Conservation (phyloP, 2,329 filamentous ascomycete genomes). For the Paecilomyces fulvus region DNA sequence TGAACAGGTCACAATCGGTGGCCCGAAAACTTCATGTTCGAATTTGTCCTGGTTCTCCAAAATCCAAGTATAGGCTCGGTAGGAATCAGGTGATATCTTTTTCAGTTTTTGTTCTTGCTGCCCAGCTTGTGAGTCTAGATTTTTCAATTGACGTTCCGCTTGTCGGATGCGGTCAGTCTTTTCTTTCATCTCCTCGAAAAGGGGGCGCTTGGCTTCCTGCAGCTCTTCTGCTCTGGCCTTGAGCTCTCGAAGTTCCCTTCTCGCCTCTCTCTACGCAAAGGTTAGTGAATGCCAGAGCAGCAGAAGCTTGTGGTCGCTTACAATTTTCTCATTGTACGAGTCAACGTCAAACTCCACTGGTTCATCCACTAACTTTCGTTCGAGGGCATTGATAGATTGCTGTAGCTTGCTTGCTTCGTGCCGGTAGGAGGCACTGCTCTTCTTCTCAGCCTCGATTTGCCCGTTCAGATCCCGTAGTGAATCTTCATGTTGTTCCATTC, state of each 20-base stretch:
- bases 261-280: conserved; percentile 47
- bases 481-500: conserved; percentile 32
- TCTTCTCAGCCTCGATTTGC: conserved; percentile 44
- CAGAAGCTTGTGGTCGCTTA: conserved; percentile 33
- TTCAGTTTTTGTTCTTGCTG: conserved; percentile 62
- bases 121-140: conserved; percentile 65
- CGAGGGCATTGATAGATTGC: conserved; percentile 53
- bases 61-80: conserved; percentile 73
- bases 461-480: conserved; percentile 27
- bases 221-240: conserved; percentile 35
- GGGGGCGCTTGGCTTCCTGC: conserved; percentile 23
- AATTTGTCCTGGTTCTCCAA: conserved; percentile 61
- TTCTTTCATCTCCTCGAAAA: conserved; percentile 26
- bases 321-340: conserved; percentile 65
- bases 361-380: conserved; percentile 53
- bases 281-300: conserved; percentile 16
- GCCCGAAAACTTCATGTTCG: conserved; percentile 68
- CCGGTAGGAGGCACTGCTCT: conserved; percentile 43
- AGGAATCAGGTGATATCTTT: conserved; percentile 53
- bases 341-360: conserved; percentile 60
- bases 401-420: conserved; percentile 44
- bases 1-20: conserved; percentile 70
- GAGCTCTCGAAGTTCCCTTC: conserved; percentile 28
- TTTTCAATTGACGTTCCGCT: conserved; percentile 44
- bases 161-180: conserved; percentile 30